Evolutionary conservation across 257 asterid genomes (phyloP), one percentile per base, ranked within the genome.

Genomic region (Rehmannia glutinosa): DNA sequence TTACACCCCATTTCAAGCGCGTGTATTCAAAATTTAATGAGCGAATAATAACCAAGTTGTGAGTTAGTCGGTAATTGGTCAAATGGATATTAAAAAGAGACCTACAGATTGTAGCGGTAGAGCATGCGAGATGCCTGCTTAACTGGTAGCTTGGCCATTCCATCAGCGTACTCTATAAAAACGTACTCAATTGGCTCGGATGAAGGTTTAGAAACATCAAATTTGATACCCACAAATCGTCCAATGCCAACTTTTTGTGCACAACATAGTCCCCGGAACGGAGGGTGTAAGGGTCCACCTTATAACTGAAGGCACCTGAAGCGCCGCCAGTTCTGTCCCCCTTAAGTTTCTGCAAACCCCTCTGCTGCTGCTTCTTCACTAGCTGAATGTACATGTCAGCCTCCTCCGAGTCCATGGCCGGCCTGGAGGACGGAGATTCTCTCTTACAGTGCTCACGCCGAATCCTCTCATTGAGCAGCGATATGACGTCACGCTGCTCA

Each of bases 191-290:
- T 77, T 7, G 97, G 91, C 73, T 66, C 80, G 0, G 86, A 61
- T 6, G 88, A 76, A 55, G 71, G 64, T 64, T 76, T 91, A 2
- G 93, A 69, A 30, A 86, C 85, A 75, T 92, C 97, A 62, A 69
- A 87, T 73, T 92, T 88, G 54, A 92, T 80, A 50, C 87, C 83
- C 11, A 82, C 88, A 77, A 92, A 92, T 39, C 93, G 82, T 33
- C 97, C 98, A 19, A 92, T 60, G 39, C 98, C 98, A 21, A 87
- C 93, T 79, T 86, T 92, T 83, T 92, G 75, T 92, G 98, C 65
- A 92, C 98, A 35, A 92, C 95, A 57, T 87, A 90, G 62, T 92
- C 98, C 0, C 98, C 97, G 5, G 87, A 43, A 20, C 83, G 83
- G 71, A 92, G 95, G 64, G 88, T 74, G 69, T 90, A 86, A 45